phyloP scores from a whole-genome alignment of 139 green algal genomes.

The Zygnema cylindricum region DNA sequence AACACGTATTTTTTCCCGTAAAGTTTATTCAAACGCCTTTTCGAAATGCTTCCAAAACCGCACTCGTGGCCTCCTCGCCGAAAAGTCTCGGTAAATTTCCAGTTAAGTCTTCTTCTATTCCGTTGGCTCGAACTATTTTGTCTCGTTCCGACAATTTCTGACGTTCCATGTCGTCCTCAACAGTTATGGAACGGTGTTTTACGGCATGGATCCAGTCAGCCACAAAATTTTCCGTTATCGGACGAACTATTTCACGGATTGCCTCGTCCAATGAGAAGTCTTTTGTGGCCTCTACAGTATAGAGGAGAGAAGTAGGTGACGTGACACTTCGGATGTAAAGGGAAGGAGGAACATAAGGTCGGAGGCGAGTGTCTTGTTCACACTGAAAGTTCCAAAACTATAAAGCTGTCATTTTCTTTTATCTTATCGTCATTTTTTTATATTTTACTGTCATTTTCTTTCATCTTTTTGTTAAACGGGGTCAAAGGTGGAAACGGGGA shows the following conservation, averaged over 20 bases:
- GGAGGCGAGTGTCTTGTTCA: background rate
- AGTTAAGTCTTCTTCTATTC: slow-evolving; percentile 17
- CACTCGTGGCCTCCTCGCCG: background rate
- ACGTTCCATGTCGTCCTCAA: background rate
- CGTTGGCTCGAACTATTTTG: background rate
- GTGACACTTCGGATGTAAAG: slow-evolving; percentile 12
- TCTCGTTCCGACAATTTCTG: background rate
- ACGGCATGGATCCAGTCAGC: background rate
- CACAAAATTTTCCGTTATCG: background rate
- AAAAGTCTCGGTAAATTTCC: slow-evolving; percentile 18
- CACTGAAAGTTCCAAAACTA: no score
- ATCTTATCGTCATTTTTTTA: no score
- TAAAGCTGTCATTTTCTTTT: no score
- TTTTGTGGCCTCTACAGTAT: background rate
- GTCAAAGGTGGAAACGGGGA: no score
- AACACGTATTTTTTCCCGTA: no score
- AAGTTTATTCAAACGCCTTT: background rate
- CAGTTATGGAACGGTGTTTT: background rate
- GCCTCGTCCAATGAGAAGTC: background rate
- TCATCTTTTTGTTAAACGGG: no score
- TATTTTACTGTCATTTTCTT: no score
- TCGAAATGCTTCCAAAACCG: slow-evolving; percentile 10
- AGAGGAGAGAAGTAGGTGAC: slow-evolving; percentile 18
- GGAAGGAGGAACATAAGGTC: background rate
- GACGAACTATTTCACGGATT: slow-evolving; percentile 14